phyloP scores from a whole-genome alignment of 2,329 filamentous ascomycete genomes.

The Claviceps digitariae region DNA sequence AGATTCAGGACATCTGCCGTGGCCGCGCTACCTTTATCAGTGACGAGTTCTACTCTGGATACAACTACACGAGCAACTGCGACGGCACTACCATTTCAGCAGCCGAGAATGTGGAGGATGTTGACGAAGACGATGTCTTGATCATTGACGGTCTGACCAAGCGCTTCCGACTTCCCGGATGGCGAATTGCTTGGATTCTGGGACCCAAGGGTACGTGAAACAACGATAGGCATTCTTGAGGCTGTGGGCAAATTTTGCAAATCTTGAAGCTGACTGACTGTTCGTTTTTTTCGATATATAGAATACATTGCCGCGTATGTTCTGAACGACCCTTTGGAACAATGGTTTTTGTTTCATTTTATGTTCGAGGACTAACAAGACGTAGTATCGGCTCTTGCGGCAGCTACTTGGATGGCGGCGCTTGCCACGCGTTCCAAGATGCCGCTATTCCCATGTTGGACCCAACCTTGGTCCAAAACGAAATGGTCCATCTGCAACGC shows the following conservation, averaged over 20 bases:
- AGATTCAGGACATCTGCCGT: constrained; percentile 88
- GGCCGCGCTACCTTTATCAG: constrained; percentile 84
- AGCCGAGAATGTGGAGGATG: constrained; percentile 79
- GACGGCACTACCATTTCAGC: constrained; percentile 82
- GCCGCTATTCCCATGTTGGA: constrained; percentile 90
- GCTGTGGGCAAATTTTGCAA: background rate
- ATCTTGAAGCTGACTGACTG: background rate
- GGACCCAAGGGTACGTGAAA: constrained; percentile 56
- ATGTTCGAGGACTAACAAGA: constrained; percentile 3
- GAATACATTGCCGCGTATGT: constrained; percentile 78
- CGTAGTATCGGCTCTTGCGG: constrained; percentile 70
- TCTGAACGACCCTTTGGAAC: background rate
- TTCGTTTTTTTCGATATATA: constrained; percentile 6
- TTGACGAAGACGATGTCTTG: constrained; percentile 80
- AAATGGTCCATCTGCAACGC: constrained; percentile 79
- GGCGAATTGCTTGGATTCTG: constrained; percentile 93
- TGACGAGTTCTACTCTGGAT: constrained; percentile 93
- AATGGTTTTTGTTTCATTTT: background rate
- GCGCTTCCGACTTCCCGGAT: constrained; percentile 88
- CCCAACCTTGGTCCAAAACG: constrained; percentile 60
- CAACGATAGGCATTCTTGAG: too few relatives aligned
- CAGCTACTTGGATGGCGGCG: constrained; percentile 86
- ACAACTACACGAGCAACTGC: constrained; percentile 89
- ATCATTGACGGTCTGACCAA: constrained; percentile 95
- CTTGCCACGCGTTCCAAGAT: constrained; percentile 91